Base-by-base conservation (phyloP, 208 protist species). In the Trypanosoma vivax region DNA sequence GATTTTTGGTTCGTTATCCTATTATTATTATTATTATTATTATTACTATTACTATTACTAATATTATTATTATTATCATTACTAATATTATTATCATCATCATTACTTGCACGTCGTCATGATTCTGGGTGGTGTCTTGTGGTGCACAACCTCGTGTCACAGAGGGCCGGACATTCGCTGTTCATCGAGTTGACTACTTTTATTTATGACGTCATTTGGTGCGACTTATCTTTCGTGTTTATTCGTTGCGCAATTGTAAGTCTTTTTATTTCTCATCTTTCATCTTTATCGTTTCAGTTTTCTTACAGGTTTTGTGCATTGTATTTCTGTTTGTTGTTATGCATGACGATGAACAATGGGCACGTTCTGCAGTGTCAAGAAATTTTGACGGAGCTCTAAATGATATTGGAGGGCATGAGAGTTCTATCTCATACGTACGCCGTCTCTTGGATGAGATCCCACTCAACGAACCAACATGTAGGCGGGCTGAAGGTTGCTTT, bases 61-160 rank as follows among this genome's bases (percentile, higher is more conserved):
- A 34, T 40, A 58, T 21, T 37, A 45, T 49, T 47, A 35, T 58
- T 49, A 58, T 47, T 21, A 56, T 35, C 33, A 56, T 27, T 56
- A 35, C 19, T 29, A 46, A 35, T 28, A 48, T 59, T 48, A 50
- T 59, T 48, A 48, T 40, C 34, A 48, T 50, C 43, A 43, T 43
- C 23, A 6, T 19, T 18, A 19, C n/a, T 43, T 28, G n/a, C 3
- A 21, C 5, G 19, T 23, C 7, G 5, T 42, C 18, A 29, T 13
- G 19, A 23, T 49, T 58, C 28, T 28, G 13, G 41, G 18, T n/a
- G 18, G n/a, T 35, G 24, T 21, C 13, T n/a, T 35, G 57, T 35
- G 48, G 48, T 18, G 60, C 24, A 25, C 2, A 45, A 0, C 41
- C 50, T 16, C 35, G 46, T 3, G 37, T 42, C 11, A 53, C n/a